Conservation (phyloP, 495 filamentous ascomycete species). For the Bathelium albidoporum region DNA sequence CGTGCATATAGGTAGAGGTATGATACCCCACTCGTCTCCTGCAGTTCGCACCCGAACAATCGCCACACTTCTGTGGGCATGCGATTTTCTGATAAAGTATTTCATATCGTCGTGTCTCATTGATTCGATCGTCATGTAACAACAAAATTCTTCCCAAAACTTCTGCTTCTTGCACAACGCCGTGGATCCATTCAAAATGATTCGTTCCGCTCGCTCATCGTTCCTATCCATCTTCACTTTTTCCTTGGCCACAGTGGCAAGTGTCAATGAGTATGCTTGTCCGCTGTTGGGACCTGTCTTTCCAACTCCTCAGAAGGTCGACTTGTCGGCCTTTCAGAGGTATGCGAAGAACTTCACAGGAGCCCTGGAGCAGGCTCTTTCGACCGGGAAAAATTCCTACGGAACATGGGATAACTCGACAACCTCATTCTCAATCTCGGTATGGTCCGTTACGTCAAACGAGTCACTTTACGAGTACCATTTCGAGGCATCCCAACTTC, state of each 20-base stretch:
- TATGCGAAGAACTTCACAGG: background rate
- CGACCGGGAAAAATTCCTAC: background rate
- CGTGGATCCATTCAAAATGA: background rate
- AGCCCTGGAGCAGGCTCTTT: background rate
- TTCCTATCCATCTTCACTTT: background rate
- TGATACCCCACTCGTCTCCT: background rate
- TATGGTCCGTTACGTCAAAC: slow-evolving; percentile 12
- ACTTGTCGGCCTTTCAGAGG: background rate
- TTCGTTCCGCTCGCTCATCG: background rate
- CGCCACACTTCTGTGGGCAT: background rate
- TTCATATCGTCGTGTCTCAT: too few relatives aligned
- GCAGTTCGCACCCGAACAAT: background rate
- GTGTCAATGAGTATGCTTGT: background rate
- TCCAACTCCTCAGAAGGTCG: background rate
- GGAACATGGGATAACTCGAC: background rate
- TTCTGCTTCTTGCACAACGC: background rate
- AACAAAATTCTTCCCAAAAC: too few relatives aligned
- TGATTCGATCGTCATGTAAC: too few relatives aligned
- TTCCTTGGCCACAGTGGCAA: background rate
- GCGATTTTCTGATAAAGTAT: background rate
- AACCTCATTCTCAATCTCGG: slow-evolving; percentile 12
- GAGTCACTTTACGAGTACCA: slow-evolving; percentile 10
- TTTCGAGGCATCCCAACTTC: slow-evolving; percentile 1
- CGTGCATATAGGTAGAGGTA: background rate
- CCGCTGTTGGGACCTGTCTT: slow-evolving; percentile 8